These are phyloP conservation scores for Hypoxylon rubiginosum DNA, from an alignment of 2,329 filamentous ascomycete genomes.

Conservation along the genomic window DNA sequence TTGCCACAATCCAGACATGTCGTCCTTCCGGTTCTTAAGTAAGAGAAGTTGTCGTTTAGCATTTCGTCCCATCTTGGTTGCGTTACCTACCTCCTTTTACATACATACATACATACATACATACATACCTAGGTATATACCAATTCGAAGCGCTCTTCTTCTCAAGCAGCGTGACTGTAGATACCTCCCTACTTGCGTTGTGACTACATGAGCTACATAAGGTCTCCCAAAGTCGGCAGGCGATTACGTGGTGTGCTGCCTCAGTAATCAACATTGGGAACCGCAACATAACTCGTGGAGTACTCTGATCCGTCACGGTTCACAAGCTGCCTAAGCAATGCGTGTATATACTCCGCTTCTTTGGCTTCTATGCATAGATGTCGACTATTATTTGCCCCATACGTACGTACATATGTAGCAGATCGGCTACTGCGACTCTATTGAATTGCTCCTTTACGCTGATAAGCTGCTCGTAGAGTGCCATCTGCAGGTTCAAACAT, in stretches of 20 bases:
- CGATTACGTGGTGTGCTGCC: slow-evolving; percentile 4
- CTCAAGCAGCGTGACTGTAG: background rate
- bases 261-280: slow-evolving; percentile 5
- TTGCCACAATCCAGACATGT: slow-evolving; percentile 27
- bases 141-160: background rate
- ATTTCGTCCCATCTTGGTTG: slow-evolving; percentile 7
- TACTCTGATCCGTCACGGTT: background rate
- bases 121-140: too few species aligned
- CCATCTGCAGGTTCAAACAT: slow-evolving; percentile 35
- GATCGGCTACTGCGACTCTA: slow-evolving; percentile 23
- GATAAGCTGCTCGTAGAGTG: slow-evolving; percentile 28
- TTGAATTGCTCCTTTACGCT: slow-evolving; percentile 19
- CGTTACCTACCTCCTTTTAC: slow-evolving; percentile 4
- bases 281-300: background rate
- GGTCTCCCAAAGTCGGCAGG: slow-evolving; percentile 2
- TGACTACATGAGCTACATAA: background rate
- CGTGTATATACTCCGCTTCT: slow-evolving; percentile 5
- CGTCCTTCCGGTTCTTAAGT: slow-evolving; percentile 6
- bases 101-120: too few species aligned
- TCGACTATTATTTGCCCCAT: slow-evolving; percentile 22
- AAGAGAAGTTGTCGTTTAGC: background rate
- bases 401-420: slow-evolving; percentile 18
- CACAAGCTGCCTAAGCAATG: slow-evolving; percentile 3
- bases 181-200: background rate
- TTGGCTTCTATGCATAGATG: slow-evolving; percentile 12